Percentiles rank a stretch among this genome's conserved stretches.
Evolutionary conservation across 148 eudicot species (phyloP).

Genomic region (Silene conica): DNA sequence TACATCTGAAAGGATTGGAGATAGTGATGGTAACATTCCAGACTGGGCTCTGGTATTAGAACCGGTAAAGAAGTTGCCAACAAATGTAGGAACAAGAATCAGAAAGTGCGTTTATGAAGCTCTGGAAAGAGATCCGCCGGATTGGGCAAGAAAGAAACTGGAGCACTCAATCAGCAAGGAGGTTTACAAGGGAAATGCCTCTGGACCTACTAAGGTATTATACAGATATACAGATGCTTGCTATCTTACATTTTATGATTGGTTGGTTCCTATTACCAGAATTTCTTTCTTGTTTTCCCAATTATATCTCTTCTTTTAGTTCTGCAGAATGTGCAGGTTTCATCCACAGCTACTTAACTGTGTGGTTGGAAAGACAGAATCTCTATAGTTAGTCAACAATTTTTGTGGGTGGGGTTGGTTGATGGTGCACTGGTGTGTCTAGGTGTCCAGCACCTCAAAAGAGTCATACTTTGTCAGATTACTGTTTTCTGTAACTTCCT

Average conservation of each 20-base stretch:
- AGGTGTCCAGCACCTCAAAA: no score
- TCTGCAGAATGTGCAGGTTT: not conserved
- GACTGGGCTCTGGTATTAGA: conserved; percentile 65
- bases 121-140: conserved; percentile 62
- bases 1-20: conserved; percentile 28
- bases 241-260: not conserved
- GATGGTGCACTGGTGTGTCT: no score
- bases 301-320: not conserved
- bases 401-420: no score
- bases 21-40: conserved; percentile 40
- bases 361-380: not conserved
- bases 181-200: conserved; percentile 79
- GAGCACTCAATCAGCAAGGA: conserved; percentile 76
- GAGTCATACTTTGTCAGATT: no score
- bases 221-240: conserved; percentile 1
- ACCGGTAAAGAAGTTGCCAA: conserved; percentile 73
- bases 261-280: not conserved
- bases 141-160: conserved; percentile 64
- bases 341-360: not conserved
- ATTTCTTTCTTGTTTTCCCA: not conserved
- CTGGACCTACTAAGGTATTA: conserved; percentile 75
- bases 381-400: no score
- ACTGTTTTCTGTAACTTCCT: no score
- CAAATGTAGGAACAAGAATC: conserved; percentile 83
- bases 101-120: conserved; percentile 59